These are phyloP conservation scores for Lodderomyces metapsilosis DNA, from an alignment of 1,139 yeast species.

Conservation along the genomic window DNA sequence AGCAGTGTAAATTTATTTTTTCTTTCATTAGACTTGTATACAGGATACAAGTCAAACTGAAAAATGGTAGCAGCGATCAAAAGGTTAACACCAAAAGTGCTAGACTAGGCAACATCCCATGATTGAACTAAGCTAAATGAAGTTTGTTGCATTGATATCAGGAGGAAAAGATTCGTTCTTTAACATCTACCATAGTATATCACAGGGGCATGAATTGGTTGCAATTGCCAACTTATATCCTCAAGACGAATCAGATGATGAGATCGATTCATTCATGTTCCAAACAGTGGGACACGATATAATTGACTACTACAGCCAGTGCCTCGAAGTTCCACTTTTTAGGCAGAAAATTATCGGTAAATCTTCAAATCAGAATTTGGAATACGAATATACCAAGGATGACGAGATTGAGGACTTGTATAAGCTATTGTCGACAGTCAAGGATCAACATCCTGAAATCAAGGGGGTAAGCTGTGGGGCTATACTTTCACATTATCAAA, in stretches of 20 bases:
- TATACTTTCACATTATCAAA: conserved; percentile 85
- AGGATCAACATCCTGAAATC: conserved; percentile 61
- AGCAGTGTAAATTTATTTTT: too few species aligned
- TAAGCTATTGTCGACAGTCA: conserved; percentile 47
- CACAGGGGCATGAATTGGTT: conserved; percentile 77
- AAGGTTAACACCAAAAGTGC: background rate
- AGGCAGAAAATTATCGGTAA: conserved; percentile 64
- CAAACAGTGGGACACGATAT: conserved; percentile 97
- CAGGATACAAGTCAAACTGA: background rate
- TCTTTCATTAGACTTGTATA: background rate
- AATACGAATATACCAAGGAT: conserved; percentile 59
- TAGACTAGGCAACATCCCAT: too few species aligned
- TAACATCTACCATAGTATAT: conserved; percentile 79
- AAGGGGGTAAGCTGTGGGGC: conserved; percentile 95
- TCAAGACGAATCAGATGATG: conserved; percentile 43
- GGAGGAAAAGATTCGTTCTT: conserved; percentile 97
- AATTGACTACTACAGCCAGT: conserved; percentile 60
- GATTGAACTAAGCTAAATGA: conserved; percentile 48
- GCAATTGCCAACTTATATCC: conserved; percentile 89
- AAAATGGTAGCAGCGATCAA: background rate
- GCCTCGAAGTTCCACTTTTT: conserved; percentile 78
- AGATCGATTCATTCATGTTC: conserved; percentile 93
- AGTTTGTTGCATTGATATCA: conserved; percentile 85
- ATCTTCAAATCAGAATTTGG: conserved; percentile 60
- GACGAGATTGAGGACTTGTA: conserved; percentile 89